These are phyloP conservation scores for Alopecurus myosuroides DNA, from an alignment of 176 grass and related monocot species.

Conservation along the genomic window DNA sequence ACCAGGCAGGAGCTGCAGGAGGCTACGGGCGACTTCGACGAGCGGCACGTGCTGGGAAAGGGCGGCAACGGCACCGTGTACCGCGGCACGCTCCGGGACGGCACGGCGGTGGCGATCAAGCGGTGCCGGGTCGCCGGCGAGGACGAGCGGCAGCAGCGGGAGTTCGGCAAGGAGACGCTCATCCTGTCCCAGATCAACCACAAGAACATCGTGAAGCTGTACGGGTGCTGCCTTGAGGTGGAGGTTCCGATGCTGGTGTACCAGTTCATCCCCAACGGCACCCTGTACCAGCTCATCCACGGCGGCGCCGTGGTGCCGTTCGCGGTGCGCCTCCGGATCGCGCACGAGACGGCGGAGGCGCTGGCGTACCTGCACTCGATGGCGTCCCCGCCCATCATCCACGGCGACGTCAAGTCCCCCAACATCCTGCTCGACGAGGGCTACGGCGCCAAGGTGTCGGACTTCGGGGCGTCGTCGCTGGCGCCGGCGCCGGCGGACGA, in stretches of 20 bases:
- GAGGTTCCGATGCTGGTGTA: constrained; percentile 58
- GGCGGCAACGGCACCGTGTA: constrained; percentile 76
- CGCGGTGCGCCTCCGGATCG: constrained; percentile 18
- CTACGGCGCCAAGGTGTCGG: constrained; percentile 39
- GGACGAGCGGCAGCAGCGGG: constrained; percentile 37
- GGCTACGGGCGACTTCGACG: constrained; percentile 40
- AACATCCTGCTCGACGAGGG: constrained; percentile 49
- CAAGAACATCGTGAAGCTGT: constrained; percentile 47
- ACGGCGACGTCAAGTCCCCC: constrained; percentile 53
- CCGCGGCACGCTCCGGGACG: constrained; percentile 25
- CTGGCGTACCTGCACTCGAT: constrained; percentile 53
- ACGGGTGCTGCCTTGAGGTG: constrained; percentile 54
- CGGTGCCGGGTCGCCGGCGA: constrained; percentile 30
- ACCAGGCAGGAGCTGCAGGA: constrained; percentile 46
- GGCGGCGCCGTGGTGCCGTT: not conserved
- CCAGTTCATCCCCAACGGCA: constrained; percentile 55
- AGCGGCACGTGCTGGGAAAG: constrained; percentile 30
- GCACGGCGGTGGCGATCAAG: constrained; percentile 38
- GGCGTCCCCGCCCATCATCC: constrained; percentile 52
- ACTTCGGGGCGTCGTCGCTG: constrained; percentile 44
- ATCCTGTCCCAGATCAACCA: constrained; percentile 65
- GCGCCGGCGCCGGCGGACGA: constrained; percentile 10
- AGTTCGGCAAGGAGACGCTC: constrained; percentile 51
- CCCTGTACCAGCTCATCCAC: constrained; percentile 35
- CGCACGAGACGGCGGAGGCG: constrained; percentile 43